Conservation (phyloP, 306 rosid genomes). For the Betula pendula region DNA sequence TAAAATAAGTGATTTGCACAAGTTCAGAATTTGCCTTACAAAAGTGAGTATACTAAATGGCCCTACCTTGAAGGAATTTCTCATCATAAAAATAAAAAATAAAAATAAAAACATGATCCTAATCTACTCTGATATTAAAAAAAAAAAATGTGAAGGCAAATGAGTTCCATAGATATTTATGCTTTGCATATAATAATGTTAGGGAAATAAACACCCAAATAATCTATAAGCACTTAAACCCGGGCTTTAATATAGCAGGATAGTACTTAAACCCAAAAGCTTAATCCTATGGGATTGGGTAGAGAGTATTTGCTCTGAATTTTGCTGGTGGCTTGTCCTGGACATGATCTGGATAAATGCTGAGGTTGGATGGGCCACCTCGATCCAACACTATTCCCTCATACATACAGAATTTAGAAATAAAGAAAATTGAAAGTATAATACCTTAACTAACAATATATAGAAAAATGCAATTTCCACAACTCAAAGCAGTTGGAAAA, state of each 20-base stretch:
- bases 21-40: too few relatives aligned
- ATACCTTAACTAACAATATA: conserved; percentile 17
- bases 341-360: conserved; percentile 23
- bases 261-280: too few relatives aligned
- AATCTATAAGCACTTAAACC: too few relatives aligned
- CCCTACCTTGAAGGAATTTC: too few relatives aligned
- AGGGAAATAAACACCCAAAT: too few relatives aligned
- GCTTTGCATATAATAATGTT: conserved; percentile 13
- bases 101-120: conserved; percentile 48
- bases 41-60: too few relatives aligned
- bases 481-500: conserved; percentile 31
- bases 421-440: conserved; percentile 2
- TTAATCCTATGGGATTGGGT: conserved; percentile 25
- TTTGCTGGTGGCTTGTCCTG: conserved; percentile 4
- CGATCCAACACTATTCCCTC: conserved; percentile 5
- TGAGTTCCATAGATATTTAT: conserved; percentile 45
- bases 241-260: too few relatives aligned
- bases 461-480: conserved; percentile 25
- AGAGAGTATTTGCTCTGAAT: conserved; percentile 33
- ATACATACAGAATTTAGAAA: not conserved
- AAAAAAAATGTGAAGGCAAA: conserved; percentile 26
- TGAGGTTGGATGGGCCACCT: not conserved
- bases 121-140: conserved; percentile 30
- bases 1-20: too few relatives aligned
- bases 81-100: too few relatives aligned